Conservation (phyloP, 306 rosid genomes). For the Prosopis cineraria region DNA sequence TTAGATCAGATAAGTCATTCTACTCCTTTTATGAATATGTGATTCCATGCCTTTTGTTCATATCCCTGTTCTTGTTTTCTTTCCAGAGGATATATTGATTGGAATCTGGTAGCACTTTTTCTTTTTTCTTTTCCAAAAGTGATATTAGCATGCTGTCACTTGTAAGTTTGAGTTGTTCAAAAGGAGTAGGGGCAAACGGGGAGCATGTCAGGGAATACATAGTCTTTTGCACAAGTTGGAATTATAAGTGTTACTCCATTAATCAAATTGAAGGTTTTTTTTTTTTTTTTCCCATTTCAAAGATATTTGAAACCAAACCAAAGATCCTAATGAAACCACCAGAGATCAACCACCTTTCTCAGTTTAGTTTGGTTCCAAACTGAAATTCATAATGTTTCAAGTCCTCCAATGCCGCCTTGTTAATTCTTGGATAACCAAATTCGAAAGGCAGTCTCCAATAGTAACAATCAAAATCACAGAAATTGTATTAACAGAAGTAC, state of each 20-base stretch:
- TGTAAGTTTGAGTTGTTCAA: conserved; percentile 47
- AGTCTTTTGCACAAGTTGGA: conserved; percentile 39
- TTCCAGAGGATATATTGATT: conserved; percentile 40
- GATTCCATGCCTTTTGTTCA: conserved; percentile 40
- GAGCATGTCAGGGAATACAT: conserved; percentile 41
- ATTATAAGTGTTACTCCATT: conserved; percentile 28
- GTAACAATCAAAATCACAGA: not conserved
- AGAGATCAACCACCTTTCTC: not conserved
- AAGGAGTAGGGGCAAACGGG: conserved; percentile 58
- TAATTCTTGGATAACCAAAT: not conserved
- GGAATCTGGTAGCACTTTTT: conserved; percentile 43
- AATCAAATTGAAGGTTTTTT: not conserved
- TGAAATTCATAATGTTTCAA: not conserved
- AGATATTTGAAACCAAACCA: not conserved
- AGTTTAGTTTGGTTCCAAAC: not conserved
- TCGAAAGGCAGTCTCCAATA: not conserved
- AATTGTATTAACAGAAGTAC: not conserved
- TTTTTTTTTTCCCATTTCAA: not conserved
- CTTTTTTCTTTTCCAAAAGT: conserved; percentile 42
- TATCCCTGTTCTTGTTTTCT: conserved; percentile 41
- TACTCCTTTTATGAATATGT: conserved; percentile 28
- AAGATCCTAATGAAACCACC: not conserved
- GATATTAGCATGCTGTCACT: conserved; percentile 34
- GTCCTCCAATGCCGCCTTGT: not conserved
- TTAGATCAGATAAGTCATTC: conserved; percentile 36